Percentiles rank a stretch among this genome's conserved stretches.
Conservation (phyloP, 805 yeast species). For the Kluyveromyces starmeri region DNA sequence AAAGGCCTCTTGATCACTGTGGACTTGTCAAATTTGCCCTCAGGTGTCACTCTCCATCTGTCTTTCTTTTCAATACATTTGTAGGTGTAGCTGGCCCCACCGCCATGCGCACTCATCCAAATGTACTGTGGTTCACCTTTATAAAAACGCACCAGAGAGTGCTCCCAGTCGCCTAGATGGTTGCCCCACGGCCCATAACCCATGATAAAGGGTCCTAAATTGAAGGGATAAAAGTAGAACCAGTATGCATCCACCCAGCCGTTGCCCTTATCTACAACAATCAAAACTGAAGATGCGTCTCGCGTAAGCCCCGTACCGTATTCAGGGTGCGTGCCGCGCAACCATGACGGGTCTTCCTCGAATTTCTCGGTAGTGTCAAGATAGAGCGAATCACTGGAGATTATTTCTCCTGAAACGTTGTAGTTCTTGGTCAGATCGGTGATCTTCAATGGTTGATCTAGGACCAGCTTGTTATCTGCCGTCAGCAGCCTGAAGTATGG, state of each 20-base stretch:
- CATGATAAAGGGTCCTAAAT: slow-evolving; percentile 94
- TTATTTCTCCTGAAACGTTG: slow-evolving; percentile 10
- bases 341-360: slow-evolving; percentile 67
- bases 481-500: slow-evolving; percentile 52
- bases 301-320: slow-evolving; percentile 60
- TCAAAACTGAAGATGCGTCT: slow-evolving; percentile 70
- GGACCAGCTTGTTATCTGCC: slow-evolving; percentile 37
- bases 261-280: slow-evolving; percentile 86
- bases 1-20: slow-evolving; percentile 57
- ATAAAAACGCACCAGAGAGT: slow-evolving; percentile 74
- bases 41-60: slow-evolving; percentile 79
- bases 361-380: slow-evolving; percentile 67
- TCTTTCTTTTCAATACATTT: slow-evolving; percentile 51
- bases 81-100: slow-evolving; percentile 83
- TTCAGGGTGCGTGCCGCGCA: slow-evolving; percentile 73
- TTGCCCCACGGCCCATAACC: slow-evolving; percentile 96
- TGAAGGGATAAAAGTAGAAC: slow-evolving; percentile 93
- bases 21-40: slow-evolving; percentile 62
- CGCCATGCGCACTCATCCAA: slow-evolving; percentile 98
- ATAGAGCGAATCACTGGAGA: slow-evolving; percentile 34
- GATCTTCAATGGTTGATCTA: slow-evolving; percentile 23
- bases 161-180: slow-evolving; percentile 99
- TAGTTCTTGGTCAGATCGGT: slow-evolving; percentile 14
- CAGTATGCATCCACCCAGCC: slow-evolving; percentile 94
- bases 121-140: slow-evolving; percentile 72